Evolutionary conservation across 2,329 filamentous ascomycete genomes (phyloP).

Genomic region (Ilyonectria mors-panacis): DNA sequence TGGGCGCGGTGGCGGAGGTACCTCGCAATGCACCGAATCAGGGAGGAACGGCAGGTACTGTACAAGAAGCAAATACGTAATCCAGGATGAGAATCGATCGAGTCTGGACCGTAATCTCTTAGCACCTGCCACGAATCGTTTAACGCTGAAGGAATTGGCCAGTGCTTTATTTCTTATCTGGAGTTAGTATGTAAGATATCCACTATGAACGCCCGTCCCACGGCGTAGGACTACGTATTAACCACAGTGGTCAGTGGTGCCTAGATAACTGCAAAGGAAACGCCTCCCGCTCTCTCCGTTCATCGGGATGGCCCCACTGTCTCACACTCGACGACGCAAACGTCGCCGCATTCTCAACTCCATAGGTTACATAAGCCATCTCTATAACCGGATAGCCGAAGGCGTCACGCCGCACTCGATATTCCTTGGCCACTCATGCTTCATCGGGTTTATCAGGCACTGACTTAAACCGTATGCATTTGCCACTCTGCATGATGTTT

Average conservation of each 20-base stretch:
- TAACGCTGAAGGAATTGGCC: slow-evolving; percentile 15
- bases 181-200: not conserved
- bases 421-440: not conserved
- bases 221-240: not conserved
- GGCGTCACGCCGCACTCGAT: not conserved
- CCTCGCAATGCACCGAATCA: not conserved
- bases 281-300: not conserved
- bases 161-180: slow-evolving; percentile 26
- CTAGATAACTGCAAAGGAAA: not conserved
- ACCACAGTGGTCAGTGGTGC: not conserved
- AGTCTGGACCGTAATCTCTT: slow-evolving; percentile 11
- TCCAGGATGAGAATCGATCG: not conserved
- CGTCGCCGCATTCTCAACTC: slow-evolving; percentile 2
- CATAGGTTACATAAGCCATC: not conserved
- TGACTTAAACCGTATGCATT: not conserved
- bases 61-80: slow-evolving; percentile 24
- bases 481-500: too few relatives aligned
- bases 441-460: not conserved
- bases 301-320: not conserved
- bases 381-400: not conserved
- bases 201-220: slow-evolving; percentile 3
- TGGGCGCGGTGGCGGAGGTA: not conserved
- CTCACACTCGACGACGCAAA: slow-evolving; percentile 5
- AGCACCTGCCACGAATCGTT: slow-evolving; percentile 18
- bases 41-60: slow-evolving; percentile 10